Evolutionary conservation across 1,284 basidiomycete species (phyloP).

Genomic region (Malassezia sympodialis): DNA sequence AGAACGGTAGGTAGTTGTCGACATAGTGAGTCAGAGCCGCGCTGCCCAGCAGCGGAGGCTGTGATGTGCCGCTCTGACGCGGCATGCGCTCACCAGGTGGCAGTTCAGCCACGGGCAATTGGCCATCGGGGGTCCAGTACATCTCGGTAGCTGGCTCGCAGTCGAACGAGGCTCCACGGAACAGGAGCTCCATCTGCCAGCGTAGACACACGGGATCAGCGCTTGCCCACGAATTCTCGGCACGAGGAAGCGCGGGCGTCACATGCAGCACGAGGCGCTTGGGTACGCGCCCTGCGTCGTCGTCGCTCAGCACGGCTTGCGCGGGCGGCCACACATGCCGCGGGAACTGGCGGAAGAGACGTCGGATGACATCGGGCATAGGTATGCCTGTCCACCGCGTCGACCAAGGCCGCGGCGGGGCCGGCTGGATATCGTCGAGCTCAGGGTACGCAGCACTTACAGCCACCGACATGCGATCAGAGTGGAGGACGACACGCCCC

Average conservation of each 20-base stretch:
- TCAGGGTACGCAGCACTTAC: slow-evolving; percentile 20
- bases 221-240: slow-evolving; percentile 25
- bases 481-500: not conserved
- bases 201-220: slow-evolving; percentile 32
- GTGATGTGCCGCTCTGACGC: not conserved
- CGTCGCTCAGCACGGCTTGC: slow-evolving; percentile 12
- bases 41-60: slow-evolving; percentile 17
- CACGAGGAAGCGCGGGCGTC: slow-evolving; percentile 11
- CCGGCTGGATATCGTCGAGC: slow-evolving; percentile 26
- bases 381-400: slow-evolving; percentile 12
- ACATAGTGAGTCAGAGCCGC: slow-evolving; percentile 22
- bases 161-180: slow-evolving; percentile 24
- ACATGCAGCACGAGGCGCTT: slow-evolving; percentile 24
- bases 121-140: slow-evolving; percentile 29
- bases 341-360: slow-evolving; percentile 25
- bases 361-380: slow-evolving; percentile 20
- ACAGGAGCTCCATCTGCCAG: slow-evolving; percentile 38
- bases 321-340: slow-evolving; percentile 23
- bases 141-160: slow-evolving; percentile 24
- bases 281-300: slow-evolving; percentile 10
- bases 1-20: slow-evolving; percentile 26
- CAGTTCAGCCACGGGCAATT: slow-evolving; percentile 30
- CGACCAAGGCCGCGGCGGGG: slow-evolving; percentile 8
- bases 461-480: not conserved
- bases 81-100: slow-evolving; percentile 15